A percentile compares a stretch with the other conserved stretches of the same genome.
Evolutionary conservation across 208 protist genomes (phyloP).

Genomic region (Blastocrithidia nonstop): DNA sequence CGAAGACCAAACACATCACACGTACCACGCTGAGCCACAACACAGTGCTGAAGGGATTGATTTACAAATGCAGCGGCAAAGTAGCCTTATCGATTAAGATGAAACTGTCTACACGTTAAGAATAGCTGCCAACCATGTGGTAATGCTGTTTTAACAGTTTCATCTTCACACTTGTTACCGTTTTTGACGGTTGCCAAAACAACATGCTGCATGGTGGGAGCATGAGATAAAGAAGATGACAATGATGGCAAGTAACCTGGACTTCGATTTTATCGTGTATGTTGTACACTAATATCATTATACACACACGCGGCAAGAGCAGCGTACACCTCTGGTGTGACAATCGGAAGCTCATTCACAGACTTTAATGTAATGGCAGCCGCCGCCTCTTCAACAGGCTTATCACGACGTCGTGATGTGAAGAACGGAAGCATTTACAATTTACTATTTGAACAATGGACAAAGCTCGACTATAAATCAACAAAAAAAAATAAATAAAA

Average conservation of each 20-base stretch:
- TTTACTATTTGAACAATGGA: not conserved
- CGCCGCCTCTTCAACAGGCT: constrained; percentile 18
- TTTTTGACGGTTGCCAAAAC: not conserved
- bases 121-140: constrained; percentile 64
- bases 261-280: too few species aligned
- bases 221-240: too few species aligned
- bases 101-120: constrained; percentile 29
- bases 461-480: not conserved
- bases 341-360: constrained; percentile 38
- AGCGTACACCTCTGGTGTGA: constrained; percentile 61
- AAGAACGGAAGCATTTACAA: constrained; percentile 1
- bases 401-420: constrained; percentile 1
- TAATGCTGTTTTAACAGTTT: constrained; percentile 14
- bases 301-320: constrained; percentile 63
- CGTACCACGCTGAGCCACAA: constrained; percentile 80
- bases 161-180: not conserved
- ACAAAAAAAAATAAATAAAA: not conserved
- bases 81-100: constrained; percentile 77
- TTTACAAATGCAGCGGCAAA: constrained; percentile 76
- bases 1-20: constrained; percentile 63
- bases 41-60: constrained; percentile 34
- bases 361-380: constrained; percentile 19
- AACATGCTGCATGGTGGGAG: too few species aligned
- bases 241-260: too few species aligned
- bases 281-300: constrained; percentile 12